phyloP scores from a whole-genome alignment of 2,329 filamentous ascomycete genomes.

The Diaporthe citri region DNA sequence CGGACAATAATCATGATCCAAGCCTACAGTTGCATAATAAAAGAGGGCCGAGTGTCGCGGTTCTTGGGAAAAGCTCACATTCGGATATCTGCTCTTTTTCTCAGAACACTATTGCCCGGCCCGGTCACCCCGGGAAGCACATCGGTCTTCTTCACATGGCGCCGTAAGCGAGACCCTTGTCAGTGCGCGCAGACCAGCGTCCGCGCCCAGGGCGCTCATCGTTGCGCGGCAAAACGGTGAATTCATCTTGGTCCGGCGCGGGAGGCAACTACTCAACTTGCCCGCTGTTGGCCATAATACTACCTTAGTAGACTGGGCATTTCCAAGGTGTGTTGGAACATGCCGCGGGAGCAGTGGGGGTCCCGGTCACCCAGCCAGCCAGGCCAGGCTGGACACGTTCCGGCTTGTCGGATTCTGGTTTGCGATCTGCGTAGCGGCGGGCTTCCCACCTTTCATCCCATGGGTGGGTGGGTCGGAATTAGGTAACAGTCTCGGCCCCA shows the following conservation, averaged over 20 bases:
- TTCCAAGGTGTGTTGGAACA: slow-evolving; percentile 1
- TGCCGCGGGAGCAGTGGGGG: slow-evolving; percentile 16
- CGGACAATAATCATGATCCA: neutral
- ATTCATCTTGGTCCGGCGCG: neutral
- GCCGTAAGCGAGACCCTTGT: neutral
- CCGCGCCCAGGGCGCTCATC: neutral
- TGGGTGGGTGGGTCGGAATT: slow-evolving; percentile 37
- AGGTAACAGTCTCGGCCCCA: slow-evolving; percentile 34
- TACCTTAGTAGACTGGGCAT: neutral
- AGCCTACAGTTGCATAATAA: neutral
- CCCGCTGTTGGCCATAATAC: slow-evolving; percentile 11
- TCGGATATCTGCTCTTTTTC: neutral
- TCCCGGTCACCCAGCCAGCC: neutral
- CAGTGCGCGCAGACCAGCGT: neutral
- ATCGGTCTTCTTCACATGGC: neutral
- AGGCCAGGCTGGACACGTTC: slow-evolving; percentile 21
- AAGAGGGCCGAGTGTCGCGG: neutral
- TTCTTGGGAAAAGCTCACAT: neutral
- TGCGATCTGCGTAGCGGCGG: slow-evolving; percentile 6
- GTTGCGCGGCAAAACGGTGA: neutral
- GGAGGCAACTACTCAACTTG: neutral
- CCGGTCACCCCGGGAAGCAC: neutral
- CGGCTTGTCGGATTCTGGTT: slow-evolving; percentile 29
- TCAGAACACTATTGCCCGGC: neutral
- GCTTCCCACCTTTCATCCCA: slow-evolving; percentile 21